A percentile compares a stretch with the other conserved stretches of the same genome.
phyloP scores from a whole-genome alignment of 2,329 filamentous ascomycete species.

The Neofusicoccum umdonicola region DNA sequence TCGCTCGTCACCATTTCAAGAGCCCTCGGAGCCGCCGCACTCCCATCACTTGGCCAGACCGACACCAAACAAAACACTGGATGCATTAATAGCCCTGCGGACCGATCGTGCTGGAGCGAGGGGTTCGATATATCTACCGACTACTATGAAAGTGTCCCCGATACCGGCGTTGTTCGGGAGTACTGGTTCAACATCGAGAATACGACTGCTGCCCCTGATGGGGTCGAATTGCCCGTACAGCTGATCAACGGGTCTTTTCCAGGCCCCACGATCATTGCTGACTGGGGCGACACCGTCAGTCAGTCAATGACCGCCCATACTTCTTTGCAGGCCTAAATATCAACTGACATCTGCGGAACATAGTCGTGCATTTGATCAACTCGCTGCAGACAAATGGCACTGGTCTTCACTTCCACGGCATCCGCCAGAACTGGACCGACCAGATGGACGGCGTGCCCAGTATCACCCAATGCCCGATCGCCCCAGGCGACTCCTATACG shows the following conservation, averaged over 20 bases:
- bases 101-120: too few species aligned
- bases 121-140: too few species aligned
- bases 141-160: not conserved
- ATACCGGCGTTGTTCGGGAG: constrained; percentile 54
- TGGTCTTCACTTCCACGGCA: constrained; percentile 61
- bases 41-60: too few species aligned
- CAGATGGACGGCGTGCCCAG: constrained; percentile 57
- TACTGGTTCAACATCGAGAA: constrained; percentile 57
- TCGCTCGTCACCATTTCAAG: too few species aligned
- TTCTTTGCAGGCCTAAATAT: too few species aligned
- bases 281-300: constrained; percentile 48
- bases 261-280: constrained; percentile 22
- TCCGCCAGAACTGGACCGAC: constrained; percentile 57
- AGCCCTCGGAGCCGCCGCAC: too few species aligned
- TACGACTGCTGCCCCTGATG: constrained; percentile 55
- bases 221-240: constrained; percentile 43
- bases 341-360: too few species aligned
- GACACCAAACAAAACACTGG: too few species aligned
- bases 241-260: constrained; percentile 11
- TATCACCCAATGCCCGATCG: constrained; percentile 40
- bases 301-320: too few species aligned
- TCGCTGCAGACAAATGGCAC: constrained; percentile 55
- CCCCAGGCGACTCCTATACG: constrained; percentile 34
- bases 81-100: too few species aligned
- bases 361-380: constrained; percentile 48